phyloP scores from a whole-genome alignment of 495 filamentous ascomycete genomes.

The Rhypophila decipiens region DNA sequence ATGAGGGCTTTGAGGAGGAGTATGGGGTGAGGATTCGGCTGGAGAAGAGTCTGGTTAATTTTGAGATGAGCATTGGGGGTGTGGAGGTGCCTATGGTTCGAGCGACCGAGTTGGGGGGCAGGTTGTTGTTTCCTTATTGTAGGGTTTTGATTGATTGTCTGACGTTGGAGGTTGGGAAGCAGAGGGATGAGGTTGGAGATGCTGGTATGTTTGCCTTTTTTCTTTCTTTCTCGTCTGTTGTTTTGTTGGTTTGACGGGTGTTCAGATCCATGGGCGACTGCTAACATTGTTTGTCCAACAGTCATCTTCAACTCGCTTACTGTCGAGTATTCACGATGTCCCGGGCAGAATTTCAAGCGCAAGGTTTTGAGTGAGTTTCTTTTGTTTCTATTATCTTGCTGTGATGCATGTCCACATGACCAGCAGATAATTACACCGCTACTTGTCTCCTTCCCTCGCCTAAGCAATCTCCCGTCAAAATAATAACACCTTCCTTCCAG shows the following conservation, averaged over 20 bases:
- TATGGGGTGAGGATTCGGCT: conserved; percentile 77
- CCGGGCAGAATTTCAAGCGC: conserved; percentile 68
- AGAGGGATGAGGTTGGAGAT: conserved; percentile 20
- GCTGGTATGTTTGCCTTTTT: conserved; percentile 11
- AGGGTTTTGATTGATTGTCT: conserved; percentile 67
- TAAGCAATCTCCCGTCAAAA: too few relatives aligned
- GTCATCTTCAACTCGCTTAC: conserved; percentile 61
- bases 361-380: conserved; percentile 60
- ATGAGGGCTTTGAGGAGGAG: conserved; percentile 62
- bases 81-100: conserved; percentile 29
- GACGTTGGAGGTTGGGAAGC: conserved; percentile 61
- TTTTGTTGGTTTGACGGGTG: background rate
- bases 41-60: conserved; percentile 80
- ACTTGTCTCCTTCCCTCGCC: too few relatives aligned
- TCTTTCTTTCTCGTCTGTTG: background rate
- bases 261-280: conserved; percentile 9
- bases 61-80: conserved; percentile 52
- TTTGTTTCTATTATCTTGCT: background rate
- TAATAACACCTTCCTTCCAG: conserved; percentile 26
- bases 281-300: background rate
- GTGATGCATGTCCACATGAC: conserved; percentile 18
- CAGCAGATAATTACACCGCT: conserved; percentile 40
- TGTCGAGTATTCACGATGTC: conserved; percentile 61
- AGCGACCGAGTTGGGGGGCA: conserved; percentile 33
- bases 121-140: conserved; percentile 72